Evolutionary conservation across 257 asterid genomes (phyloP).

Genomic region (Scutellaria galericulata): DNA sequence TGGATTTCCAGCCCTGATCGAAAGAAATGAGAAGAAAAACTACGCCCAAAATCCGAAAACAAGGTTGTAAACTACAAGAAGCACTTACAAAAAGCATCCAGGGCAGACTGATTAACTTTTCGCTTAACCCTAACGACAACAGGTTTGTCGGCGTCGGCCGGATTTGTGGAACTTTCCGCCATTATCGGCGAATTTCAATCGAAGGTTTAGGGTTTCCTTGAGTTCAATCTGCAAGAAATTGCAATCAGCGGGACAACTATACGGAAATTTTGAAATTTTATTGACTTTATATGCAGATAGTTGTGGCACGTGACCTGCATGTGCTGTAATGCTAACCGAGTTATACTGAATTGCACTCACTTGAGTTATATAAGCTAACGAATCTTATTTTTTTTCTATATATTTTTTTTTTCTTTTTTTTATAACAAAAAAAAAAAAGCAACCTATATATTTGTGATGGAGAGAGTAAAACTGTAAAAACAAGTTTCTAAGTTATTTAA

Average conservation of each 20-base stretch:
- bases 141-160: constrained; percentile 50
- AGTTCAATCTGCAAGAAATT: background rate
- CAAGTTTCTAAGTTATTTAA: too few species aligned
- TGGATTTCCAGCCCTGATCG: constrained; percentile 82
- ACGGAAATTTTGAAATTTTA: background rate
- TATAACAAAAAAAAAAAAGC: too few species aligned
- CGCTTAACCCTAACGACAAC: constrained; percentile 93
- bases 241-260: constrained; percentile 3
- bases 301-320: too few species aligned
- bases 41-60: constrained; percentile 13
- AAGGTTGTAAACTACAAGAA: background rate
- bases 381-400: too few species aligned
- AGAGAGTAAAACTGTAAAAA: too few species aligned
- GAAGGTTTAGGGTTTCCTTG: constrained; percentile 34
- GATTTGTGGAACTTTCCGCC: constrained; percentile 58
- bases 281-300: background rate
- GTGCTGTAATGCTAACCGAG: too few species aligned
- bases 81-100: constrained; percentile 80
- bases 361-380: too few species aligned
- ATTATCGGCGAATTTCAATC: constrained; percentile 33
- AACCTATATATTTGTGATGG: too few species aligned
- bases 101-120: constrained; percentile 56
- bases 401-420: too few species aligned
- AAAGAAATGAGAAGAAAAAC: background rate
- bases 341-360: too few species aligned